These are phyloP conservation scores for Quercus aquifolioides DNA, from an alignment of 306 rosid genomes.

Conservation along the genomic window DNA sequence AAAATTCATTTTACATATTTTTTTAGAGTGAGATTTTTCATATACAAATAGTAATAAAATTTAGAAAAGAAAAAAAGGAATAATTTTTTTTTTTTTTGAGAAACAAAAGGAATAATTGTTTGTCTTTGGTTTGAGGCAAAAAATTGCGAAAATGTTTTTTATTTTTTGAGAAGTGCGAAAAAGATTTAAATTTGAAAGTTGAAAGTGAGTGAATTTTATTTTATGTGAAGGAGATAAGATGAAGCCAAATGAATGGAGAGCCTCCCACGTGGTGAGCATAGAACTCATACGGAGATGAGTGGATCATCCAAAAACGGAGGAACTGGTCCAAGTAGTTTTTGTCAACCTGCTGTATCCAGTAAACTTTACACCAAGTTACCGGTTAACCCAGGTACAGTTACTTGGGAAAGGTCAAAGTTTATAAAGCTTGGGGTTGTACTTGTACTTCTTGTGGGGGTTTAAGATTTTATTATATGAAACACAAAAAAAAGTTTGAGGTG, in stretches of 20 bases:
- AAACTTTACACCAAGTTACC: conserved; percentile 19
- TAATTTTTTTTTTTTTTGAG: no score
- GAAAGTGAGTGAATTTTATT: background rate
- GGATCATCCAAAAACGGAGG: conserved; percentile 51
- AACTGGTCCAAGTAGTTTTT: conserved; percentile 50
- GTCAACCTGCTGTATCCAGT: conserved; percentile 42
- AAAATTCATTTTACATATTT: no score
- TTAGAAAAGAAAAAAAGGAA: no score
- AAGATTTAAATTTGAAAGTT: no score
- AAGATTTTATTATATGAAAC: conserved; percentile 21
- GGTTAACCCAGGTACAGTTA: conserved; percentile 20
- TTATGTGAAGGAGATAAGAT: conserved; percentile 50
- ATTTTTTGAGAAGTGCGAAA: no score
- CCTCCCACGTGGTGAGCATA: conserved; percentile 47
- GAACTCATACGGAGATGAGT: conserved; percentile 35
- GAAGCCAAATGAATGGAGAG: conserved; percentile 40
- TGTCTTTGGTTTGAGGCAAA: no score
- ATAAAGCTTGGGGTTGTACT: conserved; percentile 5
- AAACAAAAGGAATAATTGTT: no score
- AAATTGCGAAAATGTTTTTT: no score
- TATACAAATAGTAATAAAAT: no score
- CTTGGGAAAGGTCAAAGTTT: conserved; percentile 42
- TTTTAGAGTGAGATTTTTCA: no score
- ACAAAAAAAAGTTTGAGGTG: conserved; percentile 21
- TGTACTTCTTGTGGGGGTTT: conserved; percentile 42